Evolutionary conservation across 2,329 filamentous ascomycete genomes (phyloP).

Genomic region (Colletotrichum salicis): DNA sequence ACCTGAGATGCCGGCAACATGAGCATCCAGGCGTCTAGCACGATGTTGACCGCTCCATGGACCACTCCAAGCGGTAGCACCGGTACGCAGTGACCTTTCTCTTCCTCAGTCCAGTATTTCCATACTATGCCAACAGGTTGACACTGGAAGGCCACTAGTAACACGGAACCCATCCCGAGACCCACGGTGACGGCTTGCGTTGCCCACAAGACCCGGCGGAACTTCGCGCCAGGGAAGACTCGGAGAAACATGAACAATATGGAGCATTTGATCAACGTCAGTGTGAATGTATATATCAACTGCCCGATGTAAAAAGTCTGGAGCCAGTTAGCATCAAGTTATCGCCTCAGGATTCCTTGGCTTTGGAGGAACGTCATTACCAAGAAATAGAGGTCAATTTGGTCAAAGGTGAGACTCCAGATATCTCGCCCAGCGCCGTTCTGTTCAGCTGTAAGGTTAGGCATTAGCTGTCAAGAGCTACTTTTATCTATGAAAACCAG

Average conservation of each 20-base stretch:
- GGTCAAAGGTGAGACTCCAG: not conserved
- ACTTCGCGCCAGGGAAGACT: not conserved
- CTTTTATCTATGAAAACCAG: too few relatives aligned
- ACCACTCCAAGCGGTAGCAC: not conserved
- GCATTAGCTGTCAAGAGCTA: accelerated
- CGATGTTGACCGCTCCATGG: slow-evolving; percentile 3
- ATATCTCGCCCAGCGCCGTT: not conserved
- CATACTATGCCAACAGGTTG: not conserved
- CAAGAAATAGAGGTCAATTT: not conserved
- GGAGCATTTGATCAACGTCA: not conserved
- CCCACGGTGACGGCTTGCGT: not conserved
- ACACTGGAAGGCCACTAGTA: not conserved
- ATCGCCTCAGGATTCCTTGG: not conserved
- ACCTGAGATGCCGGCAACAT: slow-evolving; percentile 4
- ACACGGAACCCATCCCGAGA: not conserved
- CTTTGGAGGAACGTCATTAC: not conserved
- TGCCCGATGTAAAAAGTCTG: not conserved
- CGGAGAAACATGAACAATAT: not conserved
- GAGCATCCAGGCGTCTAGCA: slow-evolving; percentile 19
- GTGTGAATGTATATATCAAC: not conserved
- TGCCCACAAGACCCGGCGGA: not conserved
- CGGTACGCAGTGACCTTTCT: not conserved
- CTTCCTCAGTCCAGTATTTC: slow-evolving; percentile 3
- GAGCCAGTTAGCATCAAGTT: not conserved
- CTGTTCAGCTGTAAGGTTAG: not conserved